Evolutionary conservation across 1,284 basidiomycete genomes (phyloP).

Genomic region (Cutaneotrichosporon cyanovorans): DNA sequence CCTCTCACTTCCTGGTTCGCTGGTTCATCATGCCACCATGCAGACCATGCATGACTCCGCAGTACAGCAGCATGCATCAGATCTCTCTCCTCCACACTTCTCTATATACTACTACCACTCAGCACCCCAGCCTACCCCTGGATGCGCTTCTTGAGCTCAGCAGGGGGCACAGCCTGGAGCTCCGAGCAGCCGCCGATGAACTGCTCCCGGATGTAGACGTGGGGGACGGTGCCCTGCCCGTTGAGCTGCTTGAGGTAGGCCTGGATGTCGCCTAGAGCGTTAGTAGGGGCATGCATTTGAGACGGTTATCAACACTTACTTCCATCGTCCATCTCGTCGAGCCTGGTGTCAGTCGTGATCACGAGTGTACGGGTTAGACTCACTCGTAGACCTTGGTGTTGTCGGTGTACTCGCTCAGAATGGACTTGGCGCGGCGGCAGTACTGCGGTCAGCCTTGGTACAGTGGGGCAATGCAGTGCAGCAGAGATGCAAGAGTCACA

Average conservation of each 20-base stretch:
- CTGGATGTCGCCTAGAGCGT: constrained; percentile 39
- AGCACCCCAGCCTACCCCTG: constrained; percentile 2
- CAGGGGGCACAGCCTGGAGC: constrained; percentile 35
- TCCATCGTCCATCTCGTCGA: constrained; percentile 42
- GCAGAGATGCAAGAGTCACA: neutral
- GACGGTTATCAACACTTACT: constrained; percentile 22
- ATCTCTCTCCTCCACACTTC: too few relatives aligned
- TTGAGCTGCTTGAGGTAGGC: constrained; percentile 38
- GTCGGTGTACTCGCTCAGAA: constrained; percentile 27
- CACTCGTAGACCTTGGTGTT: constrained; percentile 40
- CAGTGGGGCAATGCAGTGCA: too few relatives aligned
- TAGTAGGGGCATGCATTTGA: neutral
- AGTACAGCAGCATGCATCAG: too few relatives aligned
- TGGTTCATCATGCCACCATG: too few relatives aligned
- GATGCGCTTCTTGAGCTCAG: constrained; percentile 36
- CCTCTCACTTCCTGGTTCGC: too few relatives aligned
- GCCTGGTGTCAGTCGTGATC: constrained; percentile 22
- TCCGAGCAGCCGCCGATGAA: constrained; percentile 45
- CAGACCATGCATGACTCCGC: too few relatives aligned
- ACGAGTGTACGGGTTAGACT: constrained; percentile 1
- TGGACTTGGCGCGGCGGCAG: constrained; percentile 39
- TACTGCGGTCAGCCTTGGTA: constrained; percentile 35
- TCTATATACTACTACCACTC: too few relatives aligned
- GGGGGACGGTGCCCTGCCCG: constrained; percentile 44
- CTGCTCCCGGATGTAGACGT: constrained; percentile 43